Percentiles rank a stretch among this genome's conserved stretches.
Evolutionary conservation across 129 eudicot genomes (phyloP).

Genomic region (Chrysanthemum seticuspe): DNA sequence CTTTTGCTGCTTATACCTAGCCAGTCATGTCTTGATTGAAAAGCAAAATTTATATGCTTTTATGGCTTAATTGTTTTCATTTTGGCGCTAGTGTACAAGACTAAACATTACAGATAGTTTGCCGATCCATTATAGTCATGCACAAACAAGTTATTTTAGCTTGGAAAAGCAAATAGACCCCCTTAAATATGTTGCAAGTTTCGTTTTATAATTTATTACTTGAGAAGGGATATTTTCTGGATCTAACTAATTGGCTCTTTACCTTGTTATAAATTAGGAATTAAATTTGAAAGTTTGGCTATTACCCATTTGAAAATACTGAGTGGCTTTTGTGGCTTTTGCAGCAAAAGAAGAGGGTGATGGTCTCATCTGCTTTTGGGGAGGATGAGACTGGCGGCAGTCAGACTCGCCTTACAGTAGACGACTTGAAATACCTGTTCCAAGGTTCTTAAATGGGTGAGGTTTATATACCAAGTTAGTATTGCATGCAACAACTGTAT

Average conservation of each 20-base stretch:
- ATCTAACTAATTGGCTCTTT: conserved; percentile 4
- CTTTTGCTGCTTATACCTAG: neutral
- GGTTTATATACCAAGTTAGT: conserved; percentile 20
- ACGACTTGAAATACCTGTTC: conserved; percentile 88
- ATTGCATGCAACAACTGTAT: conserved; percentile 18
- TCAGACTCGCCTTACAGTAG: conserved; percentile 83
- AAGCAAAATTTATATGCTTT: neutral
- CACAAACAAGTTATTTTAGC: neutral
- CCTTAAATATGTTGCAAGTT: neutral
- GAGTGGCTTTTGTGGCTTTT: conserved; percentile 10
- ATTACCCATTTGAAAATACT: neutral
- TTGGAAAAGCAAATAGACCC: neutral
- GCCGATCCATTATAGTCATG: neutral
- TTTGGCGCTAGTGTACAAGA: conserved; percentile 5
- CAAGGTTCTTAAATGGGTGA: conserved; percentile 30
- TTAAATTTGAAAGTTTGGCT: neutral
- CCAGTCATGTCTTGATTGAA: no score
- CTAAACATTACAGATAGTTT: conserved; percentile 1
- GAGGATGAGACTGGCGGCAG: conserved; percentile 81
- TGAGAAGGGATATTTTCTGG: neutral
- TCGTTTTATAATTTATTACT: no score
- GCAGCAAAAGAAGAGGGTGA: conserved; percentile 92
- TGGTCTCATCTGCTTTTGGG: conserved; percentile 97
- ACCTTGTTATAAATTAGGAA: neutral
- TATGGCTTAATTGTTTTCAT: neutral